These are phyloP conservation scores for Aspergillus texensis DNA, from an alignment of 2,329 filamentous ascomycete species.

Conservation along the genomic window DNA sequence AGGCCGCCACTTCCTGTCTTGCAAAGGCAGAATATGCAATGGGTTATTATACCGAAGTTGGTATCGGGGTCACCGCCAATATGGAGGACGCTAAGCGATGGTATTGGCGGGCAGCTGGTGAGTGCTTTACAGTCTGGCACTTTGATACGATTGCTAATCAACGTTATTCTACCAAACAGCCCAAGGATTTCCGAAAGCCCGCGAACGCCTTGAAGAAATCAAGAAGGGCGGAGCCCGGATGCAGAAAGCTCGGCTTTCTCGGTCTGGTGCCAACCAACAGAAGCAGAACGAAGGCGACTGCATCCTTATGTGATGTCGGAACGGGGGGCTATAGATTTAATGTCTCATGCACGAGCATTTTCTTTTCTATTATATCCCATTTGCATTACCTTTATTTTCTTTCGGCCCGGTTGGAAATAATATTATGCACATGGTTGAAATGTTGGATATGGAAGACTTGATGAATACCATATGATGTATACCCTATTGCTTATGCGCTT, in stretches of 20 bases:
- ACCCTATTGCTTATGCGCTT: neutral
- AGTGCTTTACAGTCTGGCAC: constrained; percentile 41
- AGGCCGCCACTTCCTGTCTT: constrained; percentile 83
- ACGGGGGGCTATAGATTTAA: neutral
- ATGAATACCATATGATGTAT: constrained; percentile 2
- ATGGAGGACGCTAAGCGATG: constrained; percentile 95
- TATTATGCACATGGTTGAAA: neutral
- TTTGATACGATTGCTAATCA: constrained; percentile 10
- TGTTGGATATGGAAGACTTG: neutral
- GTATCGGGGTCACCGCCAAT: constrained; percentile 83
- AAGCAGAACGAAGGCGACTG: constrained; percentile 91
- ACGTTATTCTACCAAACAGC: constrained; percentile 55
- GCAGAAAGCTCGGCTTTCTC: constrained; percentile 75
- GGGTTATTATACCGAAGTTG: constrained; percentile 95
- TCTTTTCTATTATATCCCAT: neutral
- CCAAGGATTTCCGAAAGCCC: constrained; percentile 91
- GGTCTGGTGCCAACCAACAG: constrained; percentile 78
- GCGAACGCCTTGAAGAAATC: constrained; percentile 88
- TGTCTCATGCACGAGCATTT: constrained; percentile 3
- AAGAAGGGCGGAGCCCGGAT: constrained; percentile 75
- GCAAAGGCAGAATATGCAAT: constrained; percentile 97
- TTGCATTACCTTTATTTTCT: constrained; percentile 8
- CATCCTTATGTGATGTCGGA: constrained; percentile 44
- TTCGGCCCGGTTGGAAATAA: neutral
- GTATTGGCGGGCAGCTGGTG: constrained; percentile 97